These are phyloP conservation scores for Nakazawaea peltata DNA, from an alignment of 805 yeast genomes.

Conservation along the genomic window DNA sequence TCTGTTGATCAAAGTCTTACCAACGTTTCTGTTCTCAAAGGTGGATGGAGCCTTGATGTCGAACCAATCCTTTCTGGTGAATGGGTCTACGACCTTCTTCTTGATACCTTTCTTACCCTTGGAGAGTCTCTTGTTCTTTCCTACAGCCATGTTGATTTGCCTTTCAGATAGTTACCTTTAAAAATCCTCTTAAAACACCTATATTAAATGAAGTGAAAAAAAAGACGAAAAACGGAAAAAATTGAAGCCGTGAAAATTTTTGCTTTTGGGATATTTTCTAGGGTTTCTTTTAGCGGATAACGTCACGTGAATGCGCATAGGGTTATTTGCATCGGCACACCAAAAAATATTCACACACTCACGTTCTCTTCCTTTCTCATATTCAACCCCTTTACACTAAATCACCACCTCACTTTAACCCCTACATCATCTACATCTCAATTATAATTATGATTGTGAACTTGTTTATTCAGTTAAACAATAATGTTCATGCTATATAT, in stretches of 20 bases:
- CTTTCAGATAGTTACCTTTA: no score
- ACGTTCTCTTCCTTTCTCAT: no score
- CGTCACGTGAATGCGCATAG: neutral
- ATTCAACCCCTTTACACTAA: no score
- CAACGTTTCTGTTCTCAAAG: slow-evolving; percentile 97
- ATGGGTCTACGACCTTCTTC: slow-evolving; percentile 99
- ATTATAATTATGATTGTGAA: no score
- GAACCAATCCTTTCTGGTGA: slow-evolving; percentile 98
- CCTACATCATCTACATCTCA: no score
- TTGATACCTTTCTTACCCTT: slow-evolving; percentile 94
- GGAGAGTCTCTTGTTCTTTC: slow-evolving; percentile 69
- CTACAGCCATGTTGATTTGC: slow-evolving; percentile 45
- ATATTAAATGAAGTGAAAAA: no score
- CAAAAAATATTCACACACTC: no score
- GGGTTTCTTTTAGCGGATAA: neutral
- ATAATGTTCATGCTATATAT: slow-evolving; percentile 8
- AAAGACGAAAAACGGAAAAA: no score
- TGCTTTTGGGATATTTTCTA: neutral
- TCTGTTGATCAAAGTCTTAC: slow-evolving; percentile 97
- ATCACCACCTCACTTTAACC: no score
- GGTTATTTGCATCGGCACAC: neutral
- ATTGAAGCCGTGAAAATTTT: neutral
- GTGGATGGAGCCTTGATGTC: slow-evolving; percentile 98
- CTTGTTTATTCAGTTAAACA: slow-evolving; percentile 10
- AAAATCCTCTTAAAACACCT: no score